Base-by-base conservation (phyloP, 140 eudicot species). In the Bidens hawaiensis region DNA sequence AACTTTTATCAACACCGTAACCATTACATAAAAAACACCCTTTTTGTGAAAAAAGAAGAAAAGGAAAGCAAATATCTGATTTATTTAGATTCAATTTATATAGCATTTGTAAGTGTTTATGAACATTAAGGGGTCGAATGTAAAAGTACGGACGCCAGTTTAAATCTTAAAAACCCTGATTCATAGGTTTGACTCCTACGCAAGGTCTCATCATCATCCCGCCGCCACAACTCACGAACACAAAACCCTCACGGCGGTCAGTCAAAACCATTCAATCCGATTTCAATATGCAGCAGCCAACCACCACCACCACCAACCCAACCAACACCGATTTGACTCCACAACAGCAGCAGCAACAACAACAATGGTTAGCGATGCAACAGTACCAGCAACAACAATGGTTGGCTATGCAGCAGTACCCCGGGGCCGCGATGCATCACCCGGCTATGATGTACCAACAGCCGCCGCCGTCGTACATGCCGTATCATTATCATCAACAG, bases 371-470 rank as follows among this genome's bases (percentile, higher is more conserved):
- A 74, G 76, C 67, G 76, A 42, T 60, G 88, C 74, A 63, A 75
- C 79, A 79, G 66, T 66, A 76, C 52, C 62, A 81, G 14, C 86
- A 76, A 50, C 83, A 76, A 63, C 86, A 81, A 49, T 76, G 83
- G 87, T 26, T 81, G 71, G 79, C 83, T 27, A 71, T 84, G 84
- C 93, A 84, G 78, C 93, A 84, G 82, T 78, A 80, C 27, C 87
- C 86, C n/a, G n/a, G n/a, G n/a, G n/a, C n/a, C 53, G 67, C 25
- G 34, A 61, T 62, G 68, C 55, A 43, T 16, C 68, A 62, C 17
- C 68, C 75, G 28, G 76, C 73, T 75, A 85, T 85, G 94, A 78
- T 85, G 83, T 75, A 75, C 69, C 78, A 73, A 48, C 83, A 66
- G 64, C 70, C 60, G 8, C 78, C 78, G 69, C 79, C 75, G 17